Evolutionary conservation across 192 early-diverging fungal genomes (phyloP).

Genomic region (Geranomyces michiganensis): DNA sequence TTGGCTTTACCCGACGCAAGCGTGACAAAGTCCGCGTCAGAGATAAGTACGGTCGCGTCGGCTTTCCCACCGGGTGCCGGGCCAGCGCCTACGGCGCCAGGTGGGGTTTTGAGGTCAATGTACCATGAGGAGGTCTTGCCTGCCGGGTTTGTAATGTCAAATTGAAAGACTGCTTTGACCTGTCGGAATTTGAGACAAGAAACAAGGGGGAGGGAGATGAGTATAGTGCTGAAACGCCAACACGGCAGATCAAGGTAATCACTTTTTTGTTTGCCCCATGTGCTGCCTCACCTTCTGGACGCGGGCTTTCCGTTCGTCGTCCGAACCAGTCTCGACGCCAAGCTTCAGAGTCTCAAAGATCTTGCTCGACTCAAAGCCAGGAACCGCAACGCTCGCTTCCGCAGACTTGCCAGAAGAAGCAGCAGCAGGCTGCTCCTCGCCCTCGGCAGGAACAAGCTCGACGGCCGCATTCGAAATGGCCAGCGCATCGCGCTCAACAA

Average conservation of each 20-base stretch:
- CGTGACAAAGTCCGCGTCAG: conserved; percentile 81
- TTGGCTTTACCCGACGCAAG: conserved; percentile 84
- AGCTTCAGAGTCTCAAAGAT: conserved; percentile 72
- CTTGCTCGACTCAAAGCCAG: conserved; percentile 77
- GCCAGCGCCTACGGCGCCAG: conserved; percentile 61
- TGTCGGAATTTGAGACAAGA: not conserved
- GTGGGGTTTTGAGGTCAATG: conserved; percentile 82
- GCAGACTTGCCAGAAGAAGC: conserved; percentile 21
- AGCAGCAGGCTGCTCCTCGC: conserved; percentile 38
- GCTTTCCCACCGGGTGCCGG: conserved; percentile 61
- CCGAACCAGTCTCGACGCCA: conserved; percentile 57
- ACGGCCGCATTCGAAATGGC: conserved; percentile 92
- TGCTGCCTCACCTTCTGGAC: conserved; percentile 64
- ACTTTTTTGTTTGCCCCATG: no score
- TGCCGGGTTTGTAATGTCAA: conserved; percentile 76
- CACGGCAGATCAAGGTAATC: no score
- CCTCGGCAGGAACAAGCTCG: conserved; percentile 61
- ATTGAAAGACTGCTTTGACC: conserved; percentile 85
- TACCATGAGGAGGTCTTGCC: conserved; percentile 78
- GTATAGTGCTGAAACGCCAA: not conserved
- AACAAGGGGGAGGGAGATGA: not conserved
- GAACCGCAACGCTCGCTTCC: conserved; percentile 50
- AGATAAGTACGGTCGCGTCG: conserved; percentile 72
- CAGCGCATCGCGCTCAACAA: conserved; percentile 90
- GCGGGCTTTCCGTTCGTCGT: conserved; percentile 62